Evolutionary conservation across 2,329 filamentous ascomycete species (phyloP), one percentile per base, ranked within the genome.

Genomic region (Talaromyces sp.): DNA sequence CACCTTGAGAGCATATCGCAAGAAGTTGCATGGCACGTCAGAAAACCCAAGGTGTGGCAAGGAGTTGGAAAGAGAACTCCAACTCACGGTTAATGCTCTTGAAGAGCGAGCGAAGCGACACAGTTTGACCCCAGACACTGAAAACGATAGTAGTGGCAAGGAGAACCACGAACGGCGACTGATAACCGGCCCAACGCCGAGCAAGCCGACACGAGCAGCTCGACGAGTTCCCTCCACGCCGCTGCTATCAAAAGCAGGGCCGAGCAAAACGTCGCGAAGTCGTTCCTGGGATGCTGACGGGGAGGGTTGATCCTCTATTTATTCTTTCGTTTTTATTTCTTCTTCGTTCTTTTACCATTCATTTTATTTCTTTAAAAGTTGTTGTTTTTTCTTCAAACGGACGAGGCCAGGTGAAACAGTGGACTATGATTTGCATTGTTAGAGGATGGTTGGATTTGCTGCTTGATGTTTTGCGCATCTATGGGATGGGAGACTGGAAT

Each of bases 31-130:
- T 19, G 76, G 77, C 6, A 79, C 78, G 30, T 76, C 71, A 0
- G 81, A 84, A 25, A 73, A 71, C 11, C 71, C 85, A 28, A 79
- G 84, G 47, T 73, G 78, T 1, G 76, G 81, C 1, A 78, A 78
- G 57, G 84, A 86, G 59, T 74, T 88, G 1, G 83, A 87, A 65
- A 76, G 78, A 25, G 85, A 88, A 68, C 75, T 88, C 13, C 79
- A 79, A 19, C 70, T 77, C 19, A 78, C 76, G 0, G 68, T 76
- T 19, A 73, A 71, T 1, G 70, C 69, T 13, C 63, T 78, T 3
- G 65, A 64, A 28, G 67, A 72, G 36, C 74, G 73, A 27, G 65
- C 65, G 11, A 72, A 72, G 39, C 69, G 64, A 15, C 66, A 65
- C 32, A 70, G 72, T 17, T 70, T 71, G 13, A 71, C 67, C 55